Evolutionary conservation across 2,329 filamentous ascomycete genomes (phyloP), one percentile per base, ranked within the genome.

Genomic region (Rhynchosporium agropyri): DNA sequence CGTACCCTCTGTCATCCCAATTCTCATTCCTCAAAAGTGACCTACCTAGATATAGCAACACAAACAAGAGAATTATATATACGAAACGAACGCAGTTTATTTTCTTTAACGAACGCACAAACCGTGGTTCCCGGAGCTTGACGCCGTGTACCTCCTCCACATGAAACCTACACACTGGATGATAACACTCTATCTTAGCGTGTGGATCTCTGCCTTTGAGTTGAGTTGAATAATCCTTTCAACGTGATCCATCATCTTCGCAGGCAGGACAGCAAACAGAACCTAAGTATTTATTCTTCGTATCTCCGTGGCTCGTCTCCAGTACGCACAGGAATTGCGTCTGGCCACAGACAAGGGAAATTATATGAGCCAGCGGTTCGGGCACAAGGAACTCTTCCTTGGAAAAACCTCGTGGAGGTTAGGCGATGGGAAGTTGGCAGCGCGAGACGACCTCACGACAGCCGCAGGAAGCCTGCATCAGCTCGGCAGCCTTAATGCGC

Each of bases 381-480:
- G 58, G 28, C 20, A 62, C 38, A 53, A 46, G 59, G 12, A 58
- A 63, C 58, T 63, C 50, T 58, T 65, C 60, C 46, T 67, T 67
- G 55, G 61, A n/a, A 60, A 29, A 46, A 59, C 26, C 9, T 60
- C 3, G 54, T 45, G 36, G 54, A 29, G 20, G 61, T 12, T 33
- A 20, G 33, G 53, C 33, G 42, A 43, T 15, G 42, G 42, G 12
- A 43, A 43, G 42, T 43, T 15, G 42, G 42, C n/a, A 43, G 42
- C 42, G 42, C 42, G 42, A 43, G 42, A 15, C 42, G 13, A 43
- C 42, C 12, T 43, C 12, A 43, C 42, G 42, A 43, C 13, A 15
- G n/a, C 42, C 42, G 42, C 12, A 43, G 42, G n/a, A 15, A 43
- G 55, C 64, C 33, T 48, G 20, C 43, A 63, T 61, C 4, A 65